phyloP scores from a whole-genome alignment of 1,139 yeast species.

The Eremothecium cymbalariae region DNA sequence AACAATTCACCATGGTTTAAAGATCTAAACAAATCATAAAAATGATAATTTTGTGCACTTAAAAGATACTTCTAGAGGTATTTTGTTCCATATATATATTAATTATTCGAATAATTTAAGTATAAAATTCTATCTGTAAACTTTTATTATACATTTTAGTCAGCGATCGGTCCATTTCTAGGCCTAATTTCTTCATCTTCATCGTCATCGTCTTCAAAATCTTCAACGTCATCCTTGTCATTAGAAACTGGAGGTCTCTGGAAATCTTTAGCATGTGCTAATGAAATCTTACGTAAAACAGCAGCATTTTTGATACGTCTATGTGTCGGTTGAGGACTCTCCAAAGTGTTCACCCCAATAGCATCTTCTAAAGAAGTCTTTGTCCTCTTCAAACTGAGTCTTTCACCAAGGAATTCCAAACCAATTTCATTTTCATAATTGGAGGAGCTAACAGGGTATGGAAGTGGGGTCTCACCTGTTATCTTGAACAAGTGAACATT shows the following conservation, averaged over 20 bases:
- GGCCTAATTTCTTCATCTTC: neutral
- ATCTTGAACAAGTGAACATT: slow-evolving; percentile 81
- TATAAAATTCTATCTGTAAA: neutral
- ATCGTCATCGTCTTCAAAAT: slow-evolving; percentile 1
- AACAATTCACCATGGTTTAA: slow-evolving; percentile 37
- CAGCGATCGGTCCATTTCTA: neutral
- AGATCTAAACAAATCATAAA: too few relatives aligned
- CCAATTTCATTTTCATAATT: slow-evolving; percentile 8
- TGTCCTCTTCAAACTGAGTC: neutral
- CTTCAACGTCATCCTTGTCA: neutral
- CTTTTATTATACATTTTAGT: neutral
- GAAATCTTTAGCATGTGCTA: slow-evolving; percentile 85
- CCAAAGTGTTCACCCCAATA: slow-evolving; percentile 3
- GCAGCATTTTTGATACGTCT: slow-evolving; percentile 27
- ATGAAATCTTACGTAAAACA: slow-evolving; percentile 45
- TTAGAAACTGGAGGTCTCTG: slow-evolving; percentile 44
- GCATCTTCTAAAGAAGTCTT: slow-evolving; percentile 4
- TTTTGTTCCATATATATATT: too few relatives aligned
- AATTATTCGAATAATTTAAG: too few relatives aligned
- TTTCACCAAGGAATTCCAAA: neutral
- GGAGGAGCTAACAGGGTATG: slow-evolving; percentile 42
- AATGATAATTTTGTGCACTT: too few relatives aligned
- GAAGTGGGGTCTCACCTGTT: slow-evolving; percentile 76
- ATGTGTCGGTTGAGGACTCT: slow-evolving; percentile 4
- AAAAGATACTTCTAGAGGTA: neutral